Base-by-base conservation (phyloP, 495 filamentous ascomycete species). In the Platismatia glauca region DNA sequence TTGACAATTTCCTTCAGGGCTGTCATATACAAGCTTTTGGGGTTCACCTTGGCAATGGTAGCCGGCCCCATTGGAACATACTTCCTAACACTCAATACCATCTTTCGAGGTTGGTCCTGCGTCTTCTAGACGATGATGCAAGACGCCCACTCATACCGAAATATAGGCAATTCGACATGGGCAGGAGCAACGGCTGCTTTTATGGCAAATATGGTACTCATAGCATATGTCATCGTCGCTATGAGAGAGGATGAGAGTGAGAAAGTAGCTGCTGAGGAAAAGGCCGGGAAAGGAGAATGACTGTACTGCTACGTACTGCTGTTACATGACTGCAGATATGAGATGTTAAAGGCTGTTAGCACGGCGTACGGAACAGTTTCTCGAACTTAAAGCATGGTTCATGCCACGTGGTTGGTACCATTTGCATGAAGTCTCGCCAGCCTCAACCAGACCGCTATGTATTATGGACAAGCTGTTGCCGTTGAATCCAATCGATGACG, bases 41-140 rank as follows among this genome's bases (percentile, higher is more conserved):
- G 82, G 59, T 97, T 97, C 75, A 94, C 92, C 9, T 78, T 89
- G 18, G 94, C 90, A 66, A 97, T 98, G 94, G 81, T 96, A 50
- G 79, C 84, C 6, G 76, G 85, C 38, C 94, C 94, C 34, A 86
- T 98, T 63, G 86, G 87, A 34, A 87, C 86, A 53, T 98, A 97
- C 75, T 98, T 91, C 72, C 57, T 91, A 46, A 89, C 88, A 0
- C 75, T 94, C 24, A 82, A 90, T 68, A 82, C 74, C 1, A 71
- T 97, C 13, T 96, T 96, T 73, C 76, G 76, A 65, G 92, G 93
- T 95, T 72, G 66, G 77, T 62, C 33, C 33, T 33, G 55, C 43
- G 18, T 33, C 20, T 37, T 33, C 35, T 29, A 55, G n/a, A 24
- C 3, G 3, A 34, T 44, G 20, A 16, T 57, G 56, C 22, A 63